A percentile compares a stretch with the other conserved stretches of the same genome.
These are phyloP conservation scores for Penicillium bialowiezense DNA, from an alignment of 495 filamentous ascomycete genomes.

Conservation along the genomic window DNA sequence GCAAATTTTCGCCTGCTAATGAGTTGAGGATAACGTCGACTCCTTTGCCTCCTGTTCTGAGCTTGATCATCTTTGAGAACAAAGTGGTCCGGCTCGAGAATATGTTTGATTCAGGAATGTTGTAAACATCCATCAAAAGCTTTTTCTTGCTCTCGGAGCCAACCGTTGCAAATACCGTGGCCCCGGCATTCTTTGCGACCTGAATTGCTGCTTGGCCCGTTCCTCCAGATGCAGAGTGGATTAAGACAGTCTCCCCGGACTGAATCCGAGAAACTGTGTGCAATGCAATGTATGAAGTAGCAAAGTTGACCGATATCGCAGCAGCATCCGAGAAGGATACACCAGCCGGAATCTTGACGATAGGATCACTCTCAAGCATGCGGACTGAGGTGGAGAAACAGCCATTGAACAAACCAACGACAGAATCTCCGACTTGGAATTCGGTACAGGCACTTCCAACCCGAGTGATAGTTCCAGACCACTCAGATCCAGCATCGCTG, in stretches of 20 bases:
- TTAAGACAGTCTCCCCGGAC: slow-evolving; percentile 13
- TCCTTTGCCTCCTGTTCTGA: slow-evolving; percentile 13
- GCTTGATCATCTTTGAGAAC: background rate
- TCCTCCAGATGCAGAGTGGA: slow-evolving; percentile 23
- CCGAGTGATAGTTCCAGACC: slow-evolving; percentile 39
- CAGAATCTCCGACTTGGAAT: slow-evolving; percentile 32
- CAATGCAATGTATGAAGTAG: slow-evolving; percentile 13
- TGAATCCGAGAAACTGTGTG: slow-evolving; percentile 6
- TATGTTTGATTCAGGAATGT: background rate
- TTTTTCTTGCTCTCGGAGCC: background rate
- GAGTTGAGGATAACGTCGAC: slow-evolving; percentile 49
- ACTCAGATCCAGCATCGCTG: slow-evolving; percentile 36
- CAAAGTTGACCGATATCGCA: slow-evolving; percentile 15
- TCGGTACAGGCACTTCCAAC: slow-evolving; percentile 24
- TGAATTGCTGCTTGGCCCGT: slow-evolving; percentile 56
- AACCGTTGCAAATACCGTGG: slow-evolving; percentile 39
- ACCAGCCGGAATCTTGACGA: background rate
- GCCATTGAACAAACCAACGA: background rate
- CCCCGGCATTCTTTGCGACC: slow-evolving; percentile 47
- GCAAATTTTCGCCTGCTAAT: slow-evolving; percentile 27
- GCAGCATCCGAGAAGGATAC: slow-evolving; percentile 16
- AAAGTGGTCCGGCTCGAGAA: background rate
- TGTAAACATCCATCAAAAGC: background rate
- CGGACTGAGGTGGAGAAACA: slow-evolving; percentile 9
- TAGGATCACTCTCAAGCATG: background rate